Percentiles rank a stretch among this genome's conserved stretches.
Evolutionary conservation across 257 asterid species (phyloP).

Genomic region (Thymus quinquecostatus): DNA sequence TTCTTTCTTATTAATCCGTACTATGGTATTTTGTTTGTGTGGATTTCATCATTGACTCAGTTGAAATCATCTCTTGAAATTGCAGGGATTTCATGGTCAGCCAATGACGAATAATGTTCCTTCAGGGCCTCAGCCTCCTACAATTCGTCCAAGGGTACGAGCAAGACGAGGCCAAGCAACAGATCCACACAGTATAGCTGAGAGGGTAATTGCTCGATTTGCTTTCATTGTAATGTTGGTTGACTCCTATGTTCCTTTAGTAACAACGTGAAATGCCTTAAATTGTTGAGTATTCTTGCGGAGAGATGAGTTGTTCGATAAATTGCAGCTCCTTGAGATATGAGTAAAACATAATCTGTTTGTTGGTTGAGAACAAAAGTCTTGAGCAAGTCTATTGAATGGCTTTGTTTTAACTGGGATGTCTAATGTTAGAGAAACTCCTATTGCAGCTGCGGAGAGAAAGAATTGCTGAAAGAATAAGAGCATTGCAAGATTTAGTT

Average conservation of each 20-base stretch:
- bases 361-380: neutral
- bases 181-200: conserved; percentile 99
- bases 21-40: neutral
- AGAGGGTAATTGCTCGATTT: conserved; percentile 66
- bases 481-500: conserved; percentile 97
- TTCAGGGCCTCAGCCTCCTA: conserved; percentile 77
- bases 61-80: neutral
- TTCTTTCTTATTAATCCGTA: neutral
- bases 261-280: conserved; percentile 7
- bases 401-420: neutral
- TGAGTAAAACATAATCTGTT: neutral
- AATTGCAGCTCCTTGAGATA: conserved; percentile 3
- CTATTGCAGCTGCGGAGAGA: conserved; percentile 81
- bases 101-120: conserved; percentile 63
- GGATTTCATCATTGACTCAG: conserved; percentile 18
- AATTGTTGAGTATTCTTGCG: conserved; percentile 4
- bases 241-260: conserved; percentile 1
- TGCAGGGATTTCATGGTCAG: conserved; percentile 86
- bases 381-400: neutral
- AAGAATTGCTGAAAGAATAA: conserved; percentile 92
- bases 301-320: conserved; percentile 19
- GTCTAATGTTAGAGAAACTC: conserved; percentile 8
- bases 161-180: conserved; percentile 99
- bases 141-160: conserved; percentile 91
- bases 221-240: neutral